Base-by-base conservation (phyloP, 192 early-diverging fungal genomes). In the Cetraspora pellucida region DNA sequence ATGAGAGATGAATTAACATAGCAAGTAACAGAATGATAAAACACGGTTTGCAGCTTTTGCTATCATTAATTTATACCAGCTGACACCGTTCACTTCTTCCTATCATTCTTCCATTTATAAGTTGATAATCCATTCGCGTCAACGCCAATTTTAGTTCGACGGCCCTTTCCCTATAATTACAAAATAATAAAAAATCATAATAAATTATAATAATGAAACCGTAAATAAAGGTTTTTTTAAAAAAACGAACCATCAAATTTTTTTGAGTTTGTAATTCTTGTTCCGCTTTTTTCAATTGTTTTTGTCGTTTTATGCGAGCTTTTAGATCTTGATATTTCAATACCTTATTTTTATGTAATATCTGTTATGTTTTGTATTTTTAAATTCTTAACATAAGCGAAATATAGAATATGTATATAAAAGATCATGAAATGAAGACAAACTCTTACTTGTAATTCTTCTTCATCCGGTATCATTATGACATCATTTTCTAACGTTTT, bases 41-140 rank as follows among this genome's bases (percentile, higher is more conserved):
- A 17, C 19, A 54, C 0, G 17, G 5, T 52, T 10, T 52, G 7
- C 37, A 37, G 37, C 13, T 52, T 54, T 54, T 54, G 23, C 27
- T 30, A 61, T 4, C 16, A 17, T 27, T 27, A 17, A 31, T 1
- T 17, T 63, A 28, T 63, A 30, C 44, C 54, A 57, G 2, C 10
- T 21, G 10, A 71, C 45, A 50, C 45, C 52, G 50, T 55, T 72
- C 93, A 97, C 80, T 91, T 94, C 81, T 95, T 95, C 65, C 96
- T 86, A 63, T 92, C 92, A 3, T 91, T 87, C 75, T 90, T 92
- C 97, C 97, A 99, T 83, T 97, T 98, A 87, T 96, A 97, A 46
- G 94, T 84, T 14, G 93, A 81, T 25, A 97, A 80, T 0, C 97
- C 97, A 75, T 90, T 78, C 67, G 80, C 82, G 78, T 98, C 95